Conservation (phyloP, 768 basidiomycete genomes). For the Lanmaoa rubissima region DNA sequence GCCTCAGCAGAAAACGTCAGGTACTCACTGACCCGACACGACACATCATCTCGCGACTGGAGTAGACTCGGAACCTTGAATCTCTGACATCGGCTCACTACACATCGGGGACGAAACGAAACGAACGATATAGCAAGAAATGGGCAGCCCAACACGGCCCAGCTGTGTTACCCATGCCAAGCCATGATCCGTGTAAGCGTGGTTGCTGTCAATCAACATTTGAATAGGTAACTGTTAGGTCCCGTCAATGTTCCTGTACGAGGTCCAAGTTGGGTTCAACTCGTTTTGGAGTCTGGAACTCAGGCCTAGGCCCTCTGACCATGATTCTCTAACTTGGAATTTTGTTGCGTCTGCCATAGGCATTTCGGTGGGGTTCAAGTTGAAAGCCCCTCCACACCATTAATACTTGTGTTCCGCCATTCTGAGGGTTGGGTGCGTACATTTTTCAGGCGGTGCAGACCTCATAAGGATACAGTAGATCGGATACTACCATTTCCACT, state of each 20-base stretch:
- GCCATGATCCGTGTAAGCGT: background rate
- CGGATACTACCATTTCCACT: background rate
- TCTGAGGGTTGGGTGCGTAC: background rate
- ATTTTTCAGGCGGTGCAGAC: background rate
- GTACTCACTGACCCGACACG: background rate
- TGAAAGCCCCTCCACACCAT: background rate
- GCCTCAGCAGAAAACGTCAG: background rate
- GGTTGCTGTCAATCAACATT: background rate
- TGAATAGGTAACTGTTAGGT: background rate
- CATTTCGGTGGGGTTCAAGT: background rate
- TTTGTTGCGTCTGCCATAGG: background rate
- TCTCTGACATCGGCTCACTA: background rate
- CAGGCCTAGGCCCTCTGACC: background rate
- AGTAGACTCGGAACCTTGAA: background rate
- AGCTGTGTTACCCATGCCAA: background rate
- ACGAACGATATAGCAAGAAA: background rate
- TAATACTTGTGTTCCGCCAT: background rate
- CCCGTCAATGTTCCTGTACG: background rate
- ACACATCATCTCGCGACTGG: background rate
- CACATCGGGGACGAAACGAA: background rate
- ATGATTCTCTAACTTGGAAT: background rate
- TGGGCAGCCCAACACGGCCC: too few relatives aligned
- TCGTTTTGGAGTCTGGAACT: background rate
- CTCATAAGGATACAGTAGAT: background rate
- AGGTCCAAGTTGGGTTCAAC: too few relatives aligned